Conservation (phyloP, 345 rosid genomes). For the Eucalyptus tenuipes region DNA sequence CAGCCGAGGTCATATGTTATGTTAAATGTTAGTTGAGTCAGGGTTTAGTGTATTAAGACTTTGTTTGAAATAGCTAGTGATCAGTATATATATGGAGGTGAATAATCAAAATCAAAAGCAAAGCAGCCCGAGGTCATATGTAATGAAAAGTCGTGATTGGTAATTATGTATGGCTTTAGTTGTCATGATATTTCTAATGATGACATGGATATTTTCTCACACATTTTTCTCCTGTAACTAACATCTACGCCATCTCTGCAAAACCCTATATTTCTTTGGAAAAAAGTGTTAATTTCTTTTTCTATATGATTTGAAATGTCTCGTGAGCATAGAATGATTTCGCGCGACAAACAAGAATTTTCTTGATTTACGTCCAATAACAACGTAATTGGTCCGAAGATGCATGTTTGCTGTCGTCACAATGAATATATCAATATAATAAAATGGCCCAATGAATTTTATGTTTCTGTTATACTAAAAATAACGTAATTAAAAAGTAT, state of each 20-base stretch:
- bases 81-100: background rate
- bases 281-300: too few relatives aligned
- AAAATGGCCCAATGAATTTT: too few relatives aligned
- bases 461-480: background rate
- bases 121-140: accelerated
- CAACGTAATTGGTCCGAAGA: background rate
- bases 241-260: accelerated
- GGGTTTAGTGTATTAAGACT: background rate
- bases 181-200: background rate
- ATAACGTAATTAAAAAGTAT: background rate
- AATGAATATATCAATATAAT: background rate
- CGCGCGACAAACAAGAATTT: background rate
- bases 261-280: too few relatives aligned
- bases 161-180: background rate
- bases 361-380: background rate
- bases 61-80: background rate
- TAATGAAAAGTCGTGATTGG: background rate
- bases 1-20: accelerated
- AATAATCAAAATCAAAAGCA: background rate
- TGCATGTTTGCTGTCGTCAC: background rate
- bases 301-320: background rate
- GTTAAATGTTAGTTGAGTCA: too few relatives aligned
- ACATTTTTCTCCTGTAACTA: accelerated
- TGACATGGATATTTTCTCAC: background rate
- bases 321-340: background rate